Evolutionary conservation across 2,329 filamentous ascomycete species (phyloP), one percentile per base, ranked within the genome.

Genomic region (Lasiodiplodia citricola): DNA sequence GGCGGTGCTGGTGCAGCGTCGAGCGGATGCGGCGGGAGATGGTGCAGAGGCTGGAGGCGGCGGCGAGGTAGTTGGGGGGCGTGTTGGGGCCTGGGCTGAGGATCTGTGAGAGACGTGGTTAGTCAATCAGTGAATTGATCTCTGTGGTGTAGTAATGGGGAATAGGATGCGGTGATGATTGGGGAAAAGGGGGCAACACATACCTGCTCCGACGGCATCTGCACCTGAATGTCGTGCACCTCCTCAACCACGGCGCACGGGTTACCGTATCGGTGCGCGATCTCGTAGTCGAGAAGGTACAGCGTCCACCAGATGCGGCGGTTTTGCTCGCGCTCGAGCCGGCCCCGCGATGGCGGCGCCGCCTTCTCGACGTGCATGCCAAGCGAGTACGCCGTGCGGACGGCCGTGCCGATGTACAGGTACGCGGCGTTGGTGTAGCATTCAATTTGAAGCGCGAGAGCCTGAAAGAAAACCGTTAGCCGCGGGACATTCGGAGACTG

Each of bases 231-330:
- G 37, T 74, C 75, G 4, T 78, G 70, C 23, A 74, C 73, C 10
- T 76, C 72, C 47, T 80, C 78, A 47, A 79, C 77, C 16, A 79
- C 75, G 11, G 78, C 66, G 11, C 72, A 75, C 4, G 78, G 78
- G 55, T 74, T 78, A 6, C 78, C 78, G 37, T 77, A 75, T 71
- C 77, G 72, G n/a, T 76, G 75, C 0, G 77, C 77, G 52, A 79
- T 72, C 51, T 79, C 78, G 62, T 77, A 74, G 50, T 80, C 78
- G 3, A 80, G 76, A 0, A 71, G 74, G 55, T 76, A 79, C 11
- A 80, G 63, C 10, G 78, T 78, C 77, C 77, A 80, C 78, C 78
- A 80, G 55, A 80, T 76, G 16, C 78, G 73, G 8, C 78, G 74
- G 60, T 78, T 75, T 44, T 76, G 76, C 47, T 79, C 77, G 35